Base-by-base conservation (phyloP, 2,329 filamentous ascomycete species). In the Calonectria honghensis region DNA sequence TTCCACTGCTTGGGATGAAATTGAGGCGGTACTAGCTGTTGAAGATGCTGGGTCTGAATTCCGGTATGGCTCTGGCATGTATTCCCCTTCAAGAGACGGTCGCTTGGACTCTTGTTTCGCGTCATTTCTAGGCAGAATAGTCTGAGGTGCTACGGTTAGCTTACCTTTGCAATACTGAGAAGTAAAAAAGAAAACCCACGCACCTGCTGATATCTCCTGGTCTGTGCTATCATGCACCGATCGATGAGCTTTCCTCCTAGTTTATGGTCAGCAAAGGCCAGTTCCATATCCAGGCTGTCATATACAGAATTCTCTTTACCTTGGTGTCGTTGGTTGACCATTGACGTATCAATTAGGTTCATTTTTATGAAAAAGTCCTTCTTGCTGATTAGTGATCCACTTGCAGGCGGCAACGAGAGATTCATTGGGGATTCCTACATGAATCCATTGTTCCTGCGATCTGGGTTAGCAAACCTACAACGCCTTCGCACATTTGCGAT, bases 311-410 rank as follows among this genome's bases (percentile, higher is more conserved):
- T 54, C 2, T 35, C 6, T 16, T n/a, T 35, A 57, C 52, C 52
- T 57, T 57, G 52, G 18, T 57, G 52, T 31, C 52, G 18, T 35
- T 57, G 52, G 9, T 57, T n/a, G 9, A 20, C 31, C 29, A 57
- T 57, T 35, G 52, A 57, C 18, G 29, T 57, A 29, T 57, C 52
- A 11, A 57, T 32, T 20, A 57, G 35, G 3, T 35, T 57, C 52
- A 57, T 57, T 57, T 57, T 57, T n/a, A 57, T 35, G 18, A 57
- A 57, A 32, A 57, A 57, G 31, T 57, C 52, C 52, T 57, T 35
- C 14, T 14, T 3, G 13, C 18, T 5, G 6, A 13, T 57, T 32
- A 57, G 52, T 10, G 0, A 11, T 57, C 2, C 1, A 35, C 29
- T 20, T 32, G 6, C 18, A 32, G 29, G 29, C 4, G 20, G 16